A percentile compares a stretch with the other conserved stretches of the same genome.
Conservation (phyloP, 2,329 filamentous ascomycete genomes). For the Trichoderma oligosporum region DNA sequence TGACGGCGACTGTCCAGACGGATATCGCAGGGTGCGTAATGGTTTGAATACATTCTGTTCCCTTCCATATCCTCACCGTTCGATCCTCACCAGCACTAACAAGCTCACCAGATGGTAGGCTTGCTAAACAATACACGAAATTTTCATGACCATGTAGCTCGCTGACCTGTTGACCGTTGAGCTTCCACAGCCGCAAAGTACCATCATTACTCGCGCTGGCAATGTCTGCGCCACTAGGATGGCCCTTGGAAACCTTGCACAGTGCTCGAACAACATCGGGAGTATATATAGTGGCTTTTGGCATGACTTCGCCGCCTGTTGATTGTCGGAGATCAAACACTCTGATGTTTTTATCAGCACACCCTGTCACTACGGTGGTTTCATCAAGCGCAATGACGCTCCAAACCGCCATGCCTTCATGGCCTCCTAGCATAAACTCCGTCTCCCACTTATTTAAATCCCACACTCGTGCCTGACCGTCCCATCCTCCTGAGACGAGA, state of each 20-base stretch:
- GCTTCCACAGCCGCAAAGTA: slow-evolving; percentile 79
- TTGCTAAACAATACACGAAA: slow-evolving; percentile 84
- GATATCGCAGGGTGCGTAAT: slow-evolving; percentile 97
- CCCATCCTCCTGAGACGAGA: slow-evolving; percentile 92
- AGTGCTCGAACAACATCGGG: slow-evolving; percentile 85
- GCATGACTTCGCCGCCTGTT: slow-evolving; percentile 52
- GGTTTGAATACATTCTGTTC: slow-evolving; percentile 79
- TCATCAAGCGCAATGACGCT: slow-evolving; percentile 81
- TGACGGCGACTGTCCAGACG: slow-evolving; percentile 89
- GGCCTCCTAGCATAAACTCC: slow-evolving; percentile 66
- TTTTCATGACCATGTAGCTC: slow-evolving; percentile 86
- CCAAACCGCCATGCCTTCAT: slow-evolving; percentile 78
- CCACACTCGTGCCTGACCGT: slow-evolving; percentile 84
- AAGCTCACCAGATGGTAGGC: slow-evolving; percentile 77
- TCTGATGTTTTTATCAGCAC: slow-evolving; percentile 84
- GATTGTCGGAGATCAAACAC: slow-evolving; percentile 69
- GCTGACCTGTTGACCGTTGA: slow-evolving; percentile 71
- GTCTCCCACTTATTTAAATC: slow-evolving; percentile 79
- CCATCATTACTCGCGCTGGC: slow-evolving; percentile 94
- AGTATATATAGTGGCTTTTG: slow-evolving; percentile 56
- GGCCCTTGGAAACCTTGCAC: slow-evolving; percentile 69
- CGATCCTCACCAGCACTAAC: slow-evolving; percentile 91
- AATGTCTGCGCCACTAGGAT: slow-evolving; percentile 83
- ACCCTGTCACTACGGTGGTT: slow-evolving; percentile 81
- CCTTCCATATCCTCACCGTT: slow-evolving; percentile 87